These are phyloP conservation scores for Trypanosoma avium DNA, from an alignment of 208 protist species.

Conservation along the genomic window DNA sequence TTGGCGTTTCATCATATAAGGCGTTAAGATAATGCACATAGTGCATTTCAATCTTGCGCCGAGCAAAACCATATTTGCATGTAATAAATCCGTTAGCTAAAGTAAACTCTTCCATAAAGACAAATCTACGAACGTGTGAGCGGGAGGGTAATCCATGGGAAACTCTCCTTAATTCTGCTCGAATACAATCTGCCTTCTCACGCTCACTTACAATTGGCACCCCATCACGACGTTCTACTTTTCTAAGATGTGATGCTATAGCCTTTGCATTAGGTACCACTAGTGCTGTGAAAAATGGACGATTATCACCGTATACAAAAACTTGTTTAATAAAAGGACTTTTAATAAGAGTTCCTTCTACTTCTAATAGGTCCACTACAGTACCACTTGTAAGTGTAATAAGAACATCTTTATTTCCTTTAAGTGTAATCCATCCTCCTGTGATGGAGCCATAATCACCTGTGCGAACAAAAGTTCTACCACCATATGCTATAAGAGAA, in stretches of 20 bases:
- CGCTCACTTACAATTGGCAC: conserved; percentile 85
- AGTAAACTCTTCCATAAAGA: conserved; percentile 90
- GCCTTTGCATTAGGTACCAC: conserved; percentile 84
- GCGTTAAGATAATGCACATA: conserved; percentile 91
- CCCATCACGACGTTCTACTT: conserved; percentile 89
- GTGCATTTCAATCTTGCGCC: conserved; percentile 82
- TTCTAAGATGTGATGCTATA: conserved; percentile 82
- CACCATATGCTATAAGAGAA: conserved; percentile 85
- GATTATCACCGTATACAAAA: conserved; percentile 75
- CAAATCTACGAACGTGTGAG: conserved; percentile 85
- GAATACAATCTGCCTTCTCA: conserved; percentile 89
- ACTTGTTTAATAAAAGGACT: conserved; percentile 88
- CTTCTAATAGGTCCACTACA: conserved; percentile 76
- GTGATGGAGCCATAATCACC: conserved; percentile 87
- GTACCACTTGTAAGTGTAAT: conserved; percentile 82
- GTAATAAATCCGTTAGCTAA: conserved; percentile 90
- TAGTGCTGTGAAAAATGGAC: conserved; percentile 75
- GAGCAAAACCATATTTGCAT: conserved; percentile 84
- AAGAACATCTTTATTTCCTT: conserved; percentile 83
- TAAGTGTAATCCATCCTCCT: conserved; percentile 84
- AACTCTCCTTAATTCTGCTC: conserved; percentile 78
- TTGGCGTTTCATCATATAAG: conserved; percentile 88
- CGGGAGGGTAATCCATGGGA: conserved; percentile 76
- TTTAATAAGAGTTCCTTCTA: conserved; percentile 76
- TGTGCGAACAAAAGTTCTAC: conserved; percentile 88